phyloP scores from a whole-genome alignment of 106 monocot genomes.

The Dioscorea alata region DNA sequence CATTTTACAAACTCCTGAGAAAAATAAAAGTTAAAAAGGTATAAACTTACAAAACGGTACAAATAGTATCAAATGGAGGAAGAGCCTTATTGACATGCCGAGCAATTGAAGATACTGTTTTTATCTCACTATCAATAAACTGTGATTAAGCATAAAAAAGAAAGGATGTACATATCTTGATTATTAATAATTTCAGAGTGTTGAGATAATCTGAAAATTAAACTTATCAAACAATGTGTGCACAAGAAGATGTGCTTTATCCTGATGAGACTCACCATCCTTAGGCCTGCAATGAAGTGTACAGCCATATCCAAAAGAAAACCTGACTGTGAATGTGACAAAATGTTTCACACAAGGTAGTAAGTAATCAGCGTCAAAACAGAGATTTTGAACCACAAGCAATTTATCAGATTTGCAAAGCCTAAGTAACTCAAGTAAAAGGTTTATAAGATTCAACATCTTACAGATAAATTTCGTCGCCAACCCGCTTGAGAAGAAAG shows the following conservation, averaged over 20 bases:
- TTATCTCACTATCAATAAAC: slow-evolving; percentile 72
- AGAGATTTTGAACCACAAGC: too few species aligned
- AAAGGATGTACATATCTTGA: neutral
- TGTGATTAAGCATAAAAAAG: slow-evolving; percentile 16
- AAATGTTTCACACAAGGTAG: too few species aligned
- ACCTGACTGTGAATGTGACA: slow-evolving; percentile 58
- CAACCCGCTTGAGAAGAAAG: slow-evolving; percentile 85
- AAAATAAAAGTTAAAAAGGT: too few species aligned
- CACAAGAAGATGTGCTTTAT: too few species aligned
- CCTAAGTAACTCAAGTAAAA: too few species aligned
- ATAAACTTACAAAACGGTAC: slow-evolving; percentile 79
- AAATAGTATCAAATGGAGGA: slow-evolving; percentile 92
- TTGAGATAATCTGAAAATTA: too few species aligned
- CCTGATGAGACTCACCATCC: slow-evolving; percentile 50
- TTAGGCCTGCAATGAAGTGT: slow-evolving; percentile 82
- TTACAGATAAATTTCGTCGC: slow-evolving; percentile 77
- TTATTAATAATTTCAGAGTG: too few species aligned
- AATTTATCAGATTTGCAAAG: too few species aligned
- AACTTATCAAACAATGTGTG: too few species aligned
- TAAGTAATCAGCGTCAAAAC: too few species aligned
- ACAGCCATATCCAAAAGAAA: slow-evolving; percentile 97
- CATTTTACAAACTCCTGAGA: too few species aligned
- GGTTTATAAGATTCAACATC: neutral
- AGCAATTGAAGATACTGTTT: slow-evolving; percentile 64
- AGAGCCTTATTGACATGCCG: slow-evolving; percentile 67